Base-by-base conservation (phyloP, 352 stramenopile species). In the Phytophthora uliginosa region DNA sequence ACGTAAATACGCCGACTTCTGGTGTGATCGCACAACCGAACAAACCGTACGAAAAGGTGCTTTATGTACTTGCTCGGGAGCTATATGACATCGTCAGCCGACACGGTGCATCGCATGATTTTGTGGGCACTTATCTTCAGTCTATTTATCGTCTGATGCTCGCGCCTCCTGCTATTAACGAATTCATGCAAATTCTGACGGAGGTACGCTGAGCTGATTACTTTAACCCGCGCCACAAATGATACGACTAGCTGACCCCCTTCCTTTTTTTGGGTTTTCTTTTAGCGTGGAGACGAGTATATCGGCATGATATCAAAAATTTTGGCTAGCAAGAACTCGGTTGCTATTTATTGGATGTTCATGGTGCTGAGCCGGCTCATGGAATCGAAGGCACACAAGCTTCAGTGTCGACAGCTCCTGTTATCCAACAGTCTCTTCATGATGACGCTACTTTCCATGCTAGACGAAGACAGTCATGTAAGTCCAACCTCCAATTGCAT, bases 261-360 rank as follows among this genome's bases (percentile, higher is more conserved):
- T 54, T 54, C n/a, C 7, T 31, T 1, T 54, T 10, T 54, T 31
- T 31, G 20, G 20, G 18, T 26, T 42, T 9, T 69, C 40, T 63
- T 63, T 20, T 63, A 96, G 89, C 85, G 83, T 61, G 83, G 78
- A 40, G 84, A 92, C 63, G 84, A 94, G 26, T 96, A 96, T 57
- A 75, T 95, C 31, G 50, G 62, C 7, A 92, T 80, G 3, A 88
- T 96, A 47, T 79, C 78, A 4, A 86, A 93, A 20, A 84, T 95
- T 22, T 63, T 96, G 36, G 68, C 74, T 13, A 86, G 79, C 33
- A 77, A 85, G 15, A 78, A 77, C 22, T 79, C 88, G 1, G 64
- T 95, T 54, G 78, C 81, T 28, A 82, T 83, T 2, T 95, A 96
- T 67, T 94, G 85, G 86, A 91, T 92, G 66, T 78, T 95, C 20